Evolutionary conservation across 2,329 filamentous ascomycete genomes (phyloP), one percentile per base, ranked within the genome.

Genomic region (Ophiocordyceps camponoti-floridani): DNA sequence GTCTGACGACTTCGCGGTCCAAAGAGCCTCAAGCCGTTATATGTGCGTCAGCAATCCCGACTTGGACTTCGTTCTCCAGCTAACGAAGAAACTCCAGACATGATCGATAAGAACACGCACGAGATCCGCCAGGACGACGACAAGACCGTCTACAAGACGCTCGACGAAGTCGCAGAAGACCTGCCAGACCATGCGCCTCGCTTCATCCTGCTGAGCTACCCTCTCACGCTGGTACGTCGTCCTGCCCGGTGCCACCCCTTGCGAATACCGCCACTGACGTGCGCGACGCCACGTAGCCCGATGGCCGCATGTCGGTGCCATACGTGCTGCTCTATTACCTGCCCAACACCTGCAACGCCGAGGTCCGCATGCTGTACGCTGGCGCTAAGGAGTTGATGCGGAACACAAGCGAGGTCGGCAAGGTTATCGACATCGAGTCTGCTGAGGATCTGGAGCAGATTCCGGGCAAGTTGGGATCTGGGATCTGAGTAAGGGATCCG

Each of bases 251-350:
- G 16, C 7, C 11, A 27, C 14, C 9, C 33, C 30, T 4, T 28
- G 27, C 27, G 41, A 23, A n/a, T 4, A 4, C 19, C n/a, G 16
- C 40, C 19, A 33, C 42, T 46, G 45, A 46, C 28, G 27, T 4
- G 10, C 26, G 23, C 13, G 18, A 26, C 14, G 10, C 19, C 14
- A 26, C 38, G 14, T 18, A 93, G 85, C 69, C 79, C 41, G 87
- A 84, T 44, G 91, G 91, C 46, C 79, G 91, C 27, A 62, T 87
- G 40, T 83, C 85, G 5, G 87, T 94, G 3, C 91, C 91, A 10
- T 98, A 98, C 60, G 86, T 95, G 42, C 76, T 96, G 59, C 67
- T 98, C 19, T 95, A 94, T 69, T 96, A 94, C 66, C 77, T 96
- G 19, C 91, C 91, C 8, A 82, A 81, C 44, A 95, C 89, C 43